These are phyloP conservation scores for Aureobasidium sp. DNA, from an alignment of 2,329 filamentous ascomycete species.

Conservation along the genomic window DNA sequence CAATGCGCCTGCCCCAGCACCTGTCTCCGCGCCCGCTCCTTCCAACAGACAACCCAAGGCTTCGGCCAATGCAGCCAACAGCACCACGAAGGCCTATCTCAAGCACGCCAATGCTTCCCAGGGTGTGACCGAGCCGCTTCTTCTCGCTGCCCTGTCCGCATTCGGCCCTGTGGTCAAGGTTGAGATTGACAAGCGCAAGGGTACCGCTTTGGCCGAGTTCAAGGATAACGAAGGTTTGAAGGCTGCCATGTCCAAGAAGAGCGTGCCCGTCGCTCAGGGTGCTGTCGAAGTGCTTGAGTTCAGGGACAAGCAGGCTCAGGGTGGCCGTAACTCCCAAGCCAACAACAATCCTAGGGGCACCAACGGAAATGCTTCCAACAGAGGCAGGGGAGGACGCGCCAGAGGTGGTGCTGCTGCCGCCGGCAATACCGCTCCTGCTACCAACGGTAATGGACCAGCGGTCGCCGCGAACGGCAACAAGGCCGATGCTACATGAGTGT, in stretches of 20 bases:
- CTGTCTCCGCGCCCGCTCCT: conserved; percentile 15
- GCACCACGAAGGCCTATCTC: conserved; percentile 48
- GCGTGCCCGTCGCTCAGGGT: conserved; percentile 74
- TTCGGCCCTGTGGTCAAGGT: conserved; percentile 73
- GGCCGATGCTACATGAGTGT: conserved; percentile 9
- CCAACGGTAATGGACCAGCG: conserved; percentile 1
- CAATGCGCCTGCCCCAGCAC: conserved; percentile 13
- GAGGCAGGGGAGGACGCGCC: conserved; percentile 13
- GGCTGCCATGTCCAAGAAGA: conserved; percentile 75
- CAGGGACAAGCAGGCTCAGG: conserved; percentile 45
- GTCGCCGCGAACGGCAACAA: not conserved
- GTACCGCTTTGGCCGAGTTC: conserved; percentile 91
- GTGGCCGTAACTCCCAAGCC: conserved; percentile 17
- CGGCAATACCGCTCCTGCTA: conserved; percentile 15
- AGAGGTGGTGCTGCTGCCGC: conserved; percentile 17
- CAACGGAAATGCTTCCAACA: conserved; percentile 1
- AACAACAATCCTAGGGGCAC: conserved; percentile 14
- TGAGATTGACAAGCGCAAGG: conserved; percentile 91
- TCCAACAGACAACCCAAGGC: conserved; percentile 9
- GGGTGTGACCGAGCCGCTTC: conserved; percentile 75
- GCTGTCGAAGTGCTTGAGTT: conserved; percentile 81
- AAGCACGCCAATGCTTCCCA: conserved; percentile 70
- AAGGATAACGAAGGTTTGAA: conserved; percentile 62
- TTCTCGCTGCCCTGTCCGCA: conserved; percentile 64
- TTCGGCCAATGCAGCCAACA: conserved; percentile 13